phyloP scores from a whole-genome alignment of 306 rosid genomes.

The Trifolium repens region DNA sequence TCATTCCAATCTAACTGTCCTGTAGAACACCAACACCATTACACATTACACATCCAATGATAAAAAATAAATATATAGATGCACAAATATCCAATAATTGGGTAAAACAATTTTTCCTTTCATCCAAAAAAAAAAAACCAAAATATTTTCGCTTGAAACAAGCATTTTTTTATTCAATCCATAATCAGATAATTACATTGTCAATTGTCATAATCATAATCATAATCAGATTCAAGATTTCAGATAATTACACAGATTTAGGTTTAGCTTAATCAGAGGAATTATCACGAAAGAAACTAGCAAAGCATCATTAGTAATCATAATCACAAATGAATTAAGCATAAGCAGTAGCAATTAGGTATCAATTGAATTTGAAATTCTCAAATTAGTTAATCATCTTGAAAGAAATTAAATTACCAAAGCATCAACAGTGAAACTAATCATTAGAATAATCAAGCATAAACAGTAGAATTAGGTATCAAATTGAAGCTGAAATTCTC shows the following conservation, averaged over 20 bases:
- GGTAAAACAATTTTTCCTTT: too few relatives aligned
- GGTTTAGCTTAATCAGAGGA: constrained; percentile 2
- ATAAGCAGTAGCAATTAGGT: constrained; percentile 1
- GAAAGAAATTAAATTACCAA: neutral
- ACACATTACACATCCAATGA: too few relatives aligned
- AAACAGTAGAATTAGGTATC: constrained; percentile 1
- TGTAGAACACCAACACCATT: constrained; percentile 36
- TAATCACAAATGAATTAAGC: neutral
- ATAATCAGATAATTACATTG: too few relatives aligned
- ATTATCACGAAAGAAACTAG: neutral
- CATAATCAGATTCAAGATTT: neutral
- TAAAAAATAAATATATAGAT: neutral
- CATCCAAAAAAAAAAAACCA: neutral
- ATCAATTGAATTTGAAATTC: neutral
- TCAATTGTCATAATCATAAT: too few relatives aligned
- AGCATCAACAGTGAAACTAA: neutral
- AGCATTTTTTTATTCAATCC: neutral
- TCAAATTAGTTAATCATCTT: neutral
- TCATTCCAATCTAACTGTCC: constrained; percentile 52
- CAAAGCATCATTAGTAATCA: too few relatives aligned
- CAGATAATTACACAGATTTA: neutral
- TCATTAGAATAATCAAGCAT: neutral
- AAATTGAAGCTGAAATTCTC: neutral
- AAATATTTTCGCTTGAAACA: neutral
- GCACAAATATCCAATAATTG: too few relatives aligned